These are phyloP conservation scores for Ophiocordyceps australis DNA, from an alignment of 2,329 filamentous ascomycete species.

Conservation along the genomic window DNA sequence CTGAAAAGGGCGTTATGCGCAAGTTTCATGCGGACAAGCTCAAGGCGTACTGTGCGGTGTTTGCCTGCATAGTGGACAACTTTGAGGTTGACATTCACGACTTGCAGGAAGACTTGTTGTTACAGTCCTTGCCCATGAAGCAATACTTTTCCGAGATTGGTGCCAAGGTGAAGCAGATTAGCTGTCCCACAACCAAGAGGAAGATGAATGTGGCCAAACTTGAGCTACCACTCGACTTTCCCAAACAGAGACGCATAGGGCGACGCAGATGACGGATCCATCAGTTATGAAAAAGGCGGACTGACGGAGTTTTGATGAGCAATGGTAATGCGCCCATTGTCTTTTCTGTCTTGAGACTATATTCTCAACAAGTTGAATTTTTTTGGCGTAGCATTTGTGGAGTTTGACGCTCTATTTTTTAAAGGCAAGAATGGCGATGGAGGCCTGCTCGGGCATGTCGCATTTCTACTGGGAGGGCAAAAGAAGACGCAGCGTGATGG, in stretches of 20 bases:
- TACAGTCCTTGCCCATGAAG: slow-evolving; percentile 53
- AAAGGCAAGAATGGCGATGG: too few relatives aligned
- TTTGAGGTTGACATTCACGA: slow-evolving; percentile 54
- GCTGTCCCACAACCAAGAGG: slow-evolving; percentile 39
- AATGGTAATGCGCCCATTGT: too few relatives aligned
- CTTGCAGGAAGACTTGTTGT: slow-evolving; percentile 50
- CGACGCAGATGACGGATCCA: too few relatives aligned
- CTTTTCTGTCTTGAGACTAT: too few relatives aligned
- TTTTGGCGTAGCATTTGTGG: too few relatives aligned
- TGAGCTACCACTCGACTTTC: slow-evolving; percentile 66
- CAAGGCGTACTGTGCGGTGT: slow-evolving; percentile 53
- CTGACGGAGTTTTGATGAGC: too few relatives aligned
- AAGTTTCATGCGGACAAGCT: slow-evolving; percentile 57
- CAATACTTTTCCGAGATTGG: slow-evolving; percentile 65
- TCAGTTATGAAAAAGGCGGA: too few relatives aligned
- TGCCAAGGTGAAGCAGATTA: slow-evolving; percentile 41
- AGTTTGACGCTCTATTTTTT: too few relatives aligned
- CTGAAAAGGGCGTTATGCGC: slow-evolving; percentile 41
- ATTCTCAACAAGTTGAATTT: too few relatives aligned
- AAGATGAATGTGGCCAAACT: slow-evolving; percentile 45
- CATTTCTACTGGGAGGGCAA: too few relatives aligned
- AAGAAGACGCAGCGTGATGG: too few relatives aligned
- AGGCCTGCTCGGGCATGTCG: too few relatives aligned
- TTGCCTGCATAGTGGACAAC: slow-evolving; percentile 55
- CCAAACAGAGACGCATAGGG: slow-evolving; percentile 36